phyloP scores from a whole-genome alignment of 805 yeast species.

The Ogataea saltuana region DNA sequence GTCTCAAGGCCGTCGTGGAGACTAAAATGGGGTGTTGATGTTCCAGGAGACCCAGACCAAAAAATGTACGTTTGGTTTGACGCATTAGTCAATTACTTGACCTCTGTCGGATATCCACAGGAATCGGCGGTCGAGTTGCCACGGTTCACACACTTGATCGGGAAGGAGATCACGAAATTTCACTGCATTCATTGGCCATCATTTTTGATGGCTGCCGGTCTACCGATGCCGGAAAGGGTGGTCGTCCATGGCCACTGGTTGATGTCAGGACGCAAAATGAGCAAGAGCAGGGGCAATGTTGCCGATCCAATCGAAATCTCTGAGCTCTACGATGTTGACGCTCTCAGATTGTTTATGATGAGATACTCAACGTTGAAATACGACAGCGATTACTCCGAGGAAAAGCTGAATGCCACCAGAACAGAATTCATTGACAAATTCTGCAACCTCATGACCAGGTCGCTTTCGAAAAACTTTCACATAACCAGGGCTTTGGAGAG shows the following conservation, averaged over 20 bases:
- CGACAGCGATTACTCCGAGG: slow-evolving; percentile 79
- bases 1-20: slow-evolving; percentile 81
- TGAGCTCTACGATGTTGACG: slow-evolving; percentile 66
- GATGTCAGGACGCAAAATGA: slow-evolving; percentile 87
- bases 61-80: slow-evolving; percentile 96
- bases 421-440: slow-evolving; percentile 76
- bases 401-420: slow-evolving; percentile 50
- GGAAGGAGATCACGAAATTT: slow-evolving; percentile 87
- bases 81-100: slow-evolving; percentile 82
- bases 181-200: slow-evolving; percentile 96
- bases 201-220: slow-evolving; percentile 77
- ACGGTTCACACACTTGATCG: slow-evolving; percentile 68
- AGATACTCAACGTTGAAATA: slow-evolving; percentile 72
- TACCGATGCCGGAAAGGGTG: slow-evolving; percentile 68
- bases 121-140: slow-evolving; percentile 22
- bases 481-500: slow-evolving; percentile 45
- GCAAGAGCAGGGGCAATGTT: slow-evolving; percentile 89
- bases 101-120: slow-evolving; percentile 61
- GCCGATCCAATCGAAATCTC: slow-evolving; percentile 81
- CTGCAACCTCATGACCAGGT: slow-evolving; percentile 75
- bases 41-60: slow-evolving; percentile 77
- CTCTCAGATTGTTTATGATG: slow-evolving; percentile 72
- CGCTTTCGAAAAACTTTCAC: slow-evolving; percentile 69
- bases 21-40: slow-evolving; percentile 85
- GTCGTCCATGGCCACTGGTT: slow-evolving; percentile 96